phyloP scores from a whole-genome alignment of 176 grass and related monocot species.

The Musa schizocarpa region DNA sequence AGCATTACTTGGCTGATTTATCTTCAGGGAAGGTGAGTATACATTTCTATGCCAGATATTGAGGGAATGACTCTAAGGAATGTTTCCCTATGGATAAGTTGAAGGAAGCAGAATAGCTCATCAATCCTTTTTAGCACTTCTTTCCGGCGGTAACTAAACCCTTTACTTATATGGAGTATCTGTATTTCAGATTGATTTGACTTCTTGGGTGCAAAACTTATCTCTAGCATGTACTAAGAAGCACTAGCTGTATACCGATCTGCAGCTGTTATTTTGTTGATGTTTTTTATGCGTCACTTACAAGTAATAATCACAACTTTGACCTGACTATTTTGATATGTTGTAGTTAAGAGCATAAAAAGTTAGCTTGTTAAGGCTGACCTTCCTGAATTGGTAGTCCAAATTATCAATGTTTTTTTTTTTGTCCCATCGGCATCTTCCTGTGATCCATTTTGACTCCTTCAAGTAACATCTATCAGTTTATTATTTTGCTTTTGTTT shows the following conservation, averaged over 20 bases:
- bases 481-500: background rate
- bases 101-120: conserved; percentile 5
- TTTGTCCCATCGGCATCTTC: background rate
- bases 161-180: no score
- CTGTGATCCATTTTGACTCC: background rate
- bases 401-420: background rate
- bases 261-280: no score
- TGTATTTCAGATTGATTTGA: no score
- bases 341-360: no score
- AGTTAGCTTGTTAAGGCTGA: background rate
- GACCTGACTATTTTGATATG: no score
- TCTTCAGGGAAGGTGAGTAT: background rate
- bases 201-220: no score
- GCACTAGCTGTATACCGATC: no score
- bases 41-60: background rate
- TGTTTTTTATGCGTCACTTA: no score
- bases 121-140: background rate
- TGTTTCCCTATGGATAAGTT: background rate
- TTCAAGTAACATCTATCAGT: background rate
- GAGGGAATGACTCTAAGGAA: background rate
- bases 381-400: background rate
- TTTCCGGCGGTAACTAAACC: background rate
- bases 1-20: background rate
- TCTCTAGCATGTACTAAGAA: no score
- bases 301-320: no score